Evolutionary conservation across 495 filamentous ascomycete species (phyloP).

Genomic region (Cercophora newfieldiana): DNA sequence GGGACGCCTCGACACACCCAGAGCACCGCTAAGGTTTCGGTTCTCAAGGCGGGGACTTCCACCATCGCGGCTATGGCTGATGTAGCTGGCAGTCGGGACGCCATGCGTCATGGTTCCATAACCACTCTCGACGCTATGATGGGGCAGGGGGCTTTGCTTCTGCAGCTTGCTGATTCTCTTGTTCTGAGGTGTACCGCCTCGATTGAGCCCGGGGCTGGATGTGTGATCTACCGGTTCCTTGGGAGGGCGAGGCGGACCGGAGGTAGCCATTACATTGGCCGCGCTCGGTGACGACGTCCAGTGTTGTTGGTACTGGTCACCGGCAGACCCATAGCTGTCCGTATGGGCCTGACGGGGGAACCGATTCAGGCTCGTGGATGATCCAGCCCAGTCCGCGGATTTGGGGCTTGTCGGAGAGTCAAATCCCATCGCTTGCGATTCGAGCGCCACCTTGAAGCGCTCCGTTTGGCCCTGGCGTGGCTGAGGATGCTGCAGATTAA

Average conservation of each 20-base stretch:
- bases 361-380: conserved; percentile 52
- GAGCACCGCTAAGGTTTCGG: conserved; percentile 46
- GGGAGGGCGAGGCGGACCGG: conserved; percentile 50
- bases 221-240: conserved; percentile 49
- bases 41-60: conserved; percentile 48
- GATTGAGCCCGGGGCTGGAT: conserved; percentile 19
- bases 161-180: conserved; percentile 45
- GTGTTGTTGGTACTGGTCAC: conserved; percentile 37
- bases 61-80: conserved; percentile 36
- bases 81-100: conserved; percentile 36
- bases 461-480: conserved; percentile 80
- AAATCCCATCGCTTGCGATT: conserved; percentile 74
- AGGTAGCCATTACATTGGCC: conserved; percentile 25
- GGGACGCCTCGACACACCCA: conserved; percentile 45
- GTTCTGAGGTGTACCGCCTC: conserved; percentile 35
- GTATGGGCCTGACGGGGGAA: conserved; percentile 42
- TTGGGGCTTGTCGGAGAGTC: conserved; percentile 64
- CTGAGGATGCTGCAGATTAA: conserved; percentile 89
- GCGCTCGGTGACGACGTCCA: conserved; percentile 43
- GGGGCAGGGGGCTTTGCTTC: conserved; percentile 44
- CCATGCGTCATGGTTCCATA: conserved; percentile 51
- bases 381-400: conserved; percentile 73
- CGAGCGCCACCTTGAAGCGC: conserved; percentile 76
- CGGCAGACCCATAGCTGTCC: conserved; percentile 45
- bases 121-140: conserved; percentile 51